Base-by-base conservation (phyloP, 148 eudicot species). In the Persicaria maculosa region DNA sequence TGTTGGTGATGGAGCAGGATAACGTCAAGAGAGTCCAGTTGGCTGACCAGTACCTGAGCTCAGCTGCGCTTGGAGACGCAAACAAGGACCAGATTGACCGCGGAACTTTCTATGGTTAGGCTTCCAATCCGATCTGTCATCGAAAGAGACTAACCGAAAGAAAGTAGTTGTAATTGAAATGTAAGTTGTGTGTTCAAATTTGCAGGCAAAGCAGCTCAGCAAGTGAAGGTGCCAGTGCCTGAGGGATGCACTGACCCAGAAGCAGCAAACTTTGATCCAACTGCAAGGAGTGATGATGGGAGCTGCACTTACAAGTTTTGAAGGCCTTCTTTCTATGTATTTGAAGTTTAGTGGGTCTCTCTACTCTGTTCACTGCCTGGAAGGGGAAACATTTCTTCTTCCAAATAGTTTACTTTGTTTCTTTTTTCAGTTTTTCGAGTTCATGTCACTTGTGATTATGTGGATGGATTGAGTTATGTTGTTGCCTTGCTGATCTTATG, bases 1-100 rank as follows among this genome's bases (percentile, higher is more conserved):
- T 91, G 98, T 89, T 93, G 44, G 97, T 93, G 64, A 83, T 84
- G 46, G 98, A 93, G 72, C 98, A 93, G 73, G 93, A 89, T 74
- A 93, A 91, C 19, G 98, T 93, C 70, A 93, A 93, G 98, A 91
- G 98, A 80, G 98, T 93, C 72, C 97, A 93, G 69, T 77, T 91
- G 65, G 97, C 97, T 9, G 98, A 91, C 76, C 83, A 74, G 72
- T 93, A 93, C 81, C 14, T 93, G 85, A 88, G 71, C 9, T 81
- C 81, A 53, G 97, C 98, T 15, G 97, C 97, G 4, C 94, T 93
- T 71, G 98, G 98, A 47, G 93, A 93, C 50, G 98, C 98, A 17
- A 93, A 93, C 87, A 81, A 85, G 72, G 98, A 93, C 75, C 20
- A 90, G 50, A 80, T 89, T 7, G 79, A 76, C 3, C 74, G 85